Evolutionary conservation across 1,284 basidiomycete species (phyloP).

Genomic region (Austropuccinia psidii): DNA sequence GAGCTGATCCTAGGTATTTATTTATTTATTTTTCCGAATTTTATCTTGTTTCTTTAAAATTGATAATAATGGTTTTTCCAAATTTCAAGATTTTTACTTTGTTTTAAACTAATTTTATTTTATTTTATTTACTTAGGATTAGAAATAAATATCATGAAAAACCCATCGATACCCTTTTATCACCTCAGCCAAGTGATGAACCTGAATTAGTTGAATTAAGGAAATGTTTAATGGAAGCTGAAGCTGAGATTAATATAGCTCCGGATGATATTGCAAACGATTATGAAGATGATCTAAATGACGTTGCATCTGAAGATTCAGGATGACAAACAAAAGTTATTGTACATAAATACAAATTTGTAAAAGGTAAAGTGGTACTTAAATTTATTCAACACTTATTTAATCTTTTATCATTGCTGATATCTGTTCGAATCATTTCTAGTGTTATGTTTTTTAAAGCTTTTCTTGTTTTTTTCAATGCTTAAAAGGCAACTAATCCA

Average conservation of each 20-base stretch:
- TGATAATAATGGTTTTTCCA: not conserved
- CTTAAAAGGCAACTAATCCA: too few relatives aligned
- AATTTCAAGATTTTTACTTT: not conserved
- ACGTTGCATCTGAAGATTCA: constrained; percentile 6
- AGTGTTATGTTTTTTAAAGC: too few relatives aligned
- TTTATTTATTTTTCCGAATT: not conserved
- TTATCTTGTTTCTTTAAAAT: not conserved
- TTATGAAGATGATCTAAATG: not conserved
- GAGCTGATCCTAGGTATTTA: constrained; percentile 11
- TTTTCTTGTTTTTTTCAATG: too few relatives aligned
- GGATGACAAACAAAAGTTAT: not conserved
- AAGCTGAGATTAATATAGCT: constrained; percentile 12
- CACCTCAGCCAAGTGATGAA: not conserved
- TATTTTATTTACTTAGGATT: not conserved
- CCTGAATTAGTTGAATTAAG: not conserved
- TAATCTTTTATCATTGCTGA: too few relatives aligned
- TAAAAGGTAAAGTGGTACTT: too few relatives aligned
- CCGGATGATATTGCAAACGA: constrained; percentile 13
- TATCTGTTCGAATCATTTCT: too few relatives aligned
- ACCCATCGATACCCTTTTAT: not conserved
- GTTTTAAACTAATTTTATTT: not conserved
- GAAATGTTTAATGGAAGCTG: not conserved
- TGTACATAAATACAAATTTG: too few relatives aligned
- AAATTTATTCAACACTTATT: too few relatives aligned
- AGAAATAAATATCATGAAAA: not conserved